Base-by-base conservation (phyloP, 371 early-diverging fungal genomes). In the Blakeslea trispora region DNA sequence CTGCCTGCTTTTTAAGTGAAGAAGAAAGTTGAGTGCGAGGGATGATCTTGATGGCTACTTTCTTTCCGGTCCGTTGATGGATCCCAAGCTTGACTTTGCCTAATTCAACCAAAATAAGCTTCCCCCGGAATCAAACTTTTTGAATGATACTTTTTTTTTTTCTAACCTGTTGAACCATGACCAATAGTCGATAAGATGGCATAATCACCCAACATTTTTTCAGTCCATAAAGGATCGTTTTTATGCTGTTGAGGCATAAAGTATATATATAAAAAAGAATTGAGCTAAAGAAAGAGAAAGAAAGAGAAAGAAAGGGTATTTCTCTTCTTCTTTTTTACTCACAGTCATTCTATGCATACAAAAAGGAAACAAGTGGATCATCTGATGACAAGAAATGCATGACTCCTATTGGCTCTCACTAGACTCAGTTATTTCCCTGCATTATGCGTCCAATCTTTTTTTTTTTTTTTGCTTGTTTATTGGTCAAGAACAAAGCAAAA, bases 1-100 rank as follows among this genome's bases (percentile, higher is more conserved):
- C 85, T n/a, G 74, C 62, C 74, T 83, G 61, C 66, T 82, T 54
- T 65, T 79, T 45, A 59, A 69, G 54, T 65, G 82, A 61, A 18
- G 68, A 54, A 39, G 55, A 41, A 6, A 77, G 45, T 13, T 72
- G 72, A 23, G 51, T 59, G 15, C 72, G 65, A 1, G 74, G 48
- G 14, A 77, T 72, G 42, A 71, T 69, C 35, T 77, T 77, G 45
- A 77, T 72, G 4, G 77, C 77, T 10, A 74, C 77, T 50, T 62
- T 60, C 23, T 63, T 52, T 19, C 74, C 74, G 11, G 68, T 69
- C 6, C 28, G n/a, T 39, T 66, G 67, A 53, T 77, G 72, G 14
- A 68, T 60, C 22, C 70, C 77, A 21, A 77, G 53, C 39, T 72
- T 71, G 6, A 77, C 77, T 28, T 53, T 56, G 5, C 77, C 77